Evolutionary conservation across 2,329 filamentous ascomycete species (phyloP).

Genomic region (Teratosphaeria pseudoeucalypti): DNA sequence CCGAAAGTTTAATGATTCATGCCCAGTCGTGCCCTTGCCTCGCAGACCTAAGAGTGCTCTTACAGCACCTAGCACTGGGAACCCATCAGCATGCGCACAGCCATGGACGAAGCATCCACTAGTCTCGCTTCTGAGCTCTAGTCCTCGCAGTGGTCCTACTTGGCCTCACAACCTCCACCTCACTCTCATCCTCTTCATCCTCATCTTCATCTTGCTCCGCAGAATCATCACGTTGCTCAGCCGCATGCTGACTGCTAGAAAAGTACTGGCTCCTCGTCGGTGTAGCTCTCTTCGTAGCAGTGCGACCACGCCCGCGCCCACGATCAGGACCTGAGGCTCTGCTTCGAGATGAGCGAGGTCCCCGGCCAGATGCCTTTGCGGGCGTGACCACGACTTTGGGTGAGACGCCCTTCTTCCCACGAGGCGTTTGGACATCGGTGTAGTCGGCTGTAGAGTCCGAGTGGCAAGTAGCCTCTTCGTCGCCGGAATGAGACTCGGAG

Average conservation of each 20-base stretch:
- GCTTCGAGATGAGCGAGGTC: background rate
- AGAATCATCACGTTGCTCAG: slow-evolving; percentile 5
- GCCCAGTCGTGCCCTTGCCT: no score
- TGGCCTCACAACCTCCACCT: slow-evolving; percentile 21
- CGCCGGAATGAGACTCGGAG: background rate
- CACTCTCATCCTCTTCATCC: slow-evolving; percentile 12
- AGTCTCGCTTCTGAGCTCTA: slow-evolving; percentile 17
- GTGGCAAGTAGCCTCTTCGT: background rate
- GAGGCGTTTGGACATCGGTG: background rate
- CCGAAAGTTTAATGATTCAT: no score
- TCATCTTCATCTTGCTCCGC: slow-evolving; percentile 8
- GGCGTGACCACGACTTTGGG: background rate
- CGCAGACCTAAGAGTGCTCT: background rate
- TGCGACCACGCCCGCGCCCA: background rate
- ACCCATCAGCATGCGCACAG: background rate
- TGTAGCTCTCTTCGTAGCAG: slow-evolving; percentile 15
- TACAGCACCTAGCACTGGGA: no score
- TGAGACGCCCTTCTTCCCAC: background rate
- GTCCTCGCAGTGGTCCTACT: slow-evolving; percentile 23
- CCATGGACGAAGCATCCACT: background rate
- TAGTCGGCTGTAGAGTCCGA: background rate
- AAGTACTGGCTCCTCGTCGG: slow-evolving; percentile 23
- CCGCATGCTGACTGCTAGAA: slow-evolving; percentile 7
- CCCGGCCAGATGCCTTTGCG: background rate
- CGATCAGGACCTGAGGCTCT: slow-evolving; percentile 3